Evolutionary conservation across 108 stramenopile species (phyloP).

Genomic region (Skeletonema menzelii): DNA sequence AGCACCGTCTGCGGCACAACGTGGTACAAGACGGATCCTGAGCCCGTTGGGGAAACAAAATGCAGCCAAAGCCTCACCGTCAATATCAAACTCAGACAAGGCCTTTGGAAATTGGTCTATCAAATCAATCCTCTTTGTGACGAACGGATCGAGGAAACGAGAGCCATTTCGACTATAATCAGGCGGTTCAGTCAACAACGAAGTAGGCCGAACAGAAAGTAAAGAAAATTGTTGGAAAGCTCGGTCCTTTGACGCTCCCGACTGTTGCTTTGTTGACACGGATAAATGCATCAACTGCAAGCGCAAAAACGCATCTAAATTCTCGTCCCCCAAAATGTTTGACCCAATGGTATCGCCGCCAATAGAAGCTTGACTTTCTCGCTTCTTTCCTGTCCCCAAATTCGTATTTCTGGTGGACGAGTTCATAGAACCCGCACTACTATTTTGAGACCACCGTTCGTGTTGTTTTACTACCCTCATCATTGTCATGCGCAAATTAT

Average conservation of each 20-base stretch:
- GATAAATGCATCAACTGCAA: slow-evolving; percentile 45
- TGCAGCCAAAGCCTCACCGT: slow-evolving; percentile 48
- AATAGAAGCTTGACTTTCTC: slow-evolving; percentile 16
- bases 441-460: slow-evolving; percentile 45
- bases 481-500: slow-evolving; percentile 49
- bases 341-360: slow-evolving; percentile 3
- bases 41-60: slow-evolving; percentile 59
- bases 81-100: slow-evolving; percentile 34
- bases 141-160: slow-evolving; percentile 44
- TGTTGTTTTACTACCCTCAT: slow-evolving; percentile 48
- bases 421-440: slow-evolving; percentile 13
- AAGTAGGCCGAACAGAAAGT: slow-evolving; percentile 21
- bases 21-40: slow-evolving; percentile 40
- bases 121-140: slow-evolving; percentile 34
- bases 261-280: slow-evolving; percentile 32
- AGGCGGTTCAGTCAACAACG: slow-evolving; percentile 16
- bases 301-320: slow-evolving; percentile 36
- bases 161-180: slow-evolving; percentile 30
- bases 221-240: slow-evolving; percentile 54
- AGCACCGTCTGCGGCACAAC: slow-evolving; percentile 45
- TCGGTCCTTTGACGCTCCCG: slow-evolving; percentile 7
- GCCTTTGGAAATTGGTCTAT: slow-evolving; percentile 41
- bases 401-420: slow-evolving; percentile 46
- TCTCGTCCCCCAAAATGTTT: slow-evolving; percentile 2
- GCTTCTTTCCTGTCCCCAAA: slow-evolving; percentile 12